A percentile compares a stretch with the other conserved stretches of the same genome.
phyloP scores from a whole-genome alignment of 2,329 filamentous ascomycete genomes.

The Triangularia setosa region DNA sequence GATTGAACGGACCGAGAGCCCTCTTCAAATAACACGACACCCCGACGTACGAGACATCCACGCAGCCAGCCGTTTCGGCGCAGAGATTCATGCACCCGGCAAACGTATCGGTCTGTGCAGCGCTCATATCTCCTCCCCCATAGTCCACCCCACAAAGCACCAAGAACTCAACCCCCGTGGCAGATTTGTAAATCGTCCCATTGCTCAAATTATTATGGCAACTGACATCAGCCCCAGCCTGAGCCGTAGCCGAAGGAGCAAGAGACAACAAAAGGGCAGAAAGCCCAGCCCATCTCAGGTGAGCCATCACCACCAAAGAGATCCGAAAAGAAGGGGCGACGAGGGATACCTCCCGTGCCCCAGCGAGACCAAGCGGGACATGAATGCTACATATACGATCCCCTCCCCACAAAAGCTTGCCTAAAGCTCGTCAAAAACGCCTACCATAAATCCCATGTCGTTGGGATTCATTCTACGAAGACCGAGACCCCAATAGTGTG shows the following conservation, averaged over 20 bases:
- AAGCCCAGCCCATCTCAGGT: background rate
- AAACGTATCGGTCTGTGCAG: background rate
- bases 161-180: background rate
- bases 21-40: slow-evolving; percentile 1
- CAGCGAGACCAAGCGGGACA: background rate
- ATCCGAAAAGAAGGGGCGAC: background rate
- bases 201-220: background rate
- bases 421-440: background rate
- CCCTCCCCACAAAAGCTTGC: background rate
- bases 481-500: background rate
- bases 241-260: background rate
- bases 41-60: background rate
- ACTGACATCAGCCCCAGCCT: background rate
- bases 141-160: background rate
- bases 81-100: background rate
- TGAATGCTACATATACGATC: background rate
- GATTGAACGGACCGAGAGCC: background rate
- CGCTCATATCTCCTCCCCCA: background rate
- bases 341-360: background rate
- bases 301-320: background rate
- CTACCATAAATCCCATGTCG: background rate
- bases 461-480: background rate
- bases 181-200: background rate
- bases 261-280: background rate
- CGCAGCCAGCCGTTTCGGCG: background rate